Base-by-base conservation (phyloP, 2,329 filamentous ascomycete genomes). In the Arthrobotrys entomopaga region DNA sequence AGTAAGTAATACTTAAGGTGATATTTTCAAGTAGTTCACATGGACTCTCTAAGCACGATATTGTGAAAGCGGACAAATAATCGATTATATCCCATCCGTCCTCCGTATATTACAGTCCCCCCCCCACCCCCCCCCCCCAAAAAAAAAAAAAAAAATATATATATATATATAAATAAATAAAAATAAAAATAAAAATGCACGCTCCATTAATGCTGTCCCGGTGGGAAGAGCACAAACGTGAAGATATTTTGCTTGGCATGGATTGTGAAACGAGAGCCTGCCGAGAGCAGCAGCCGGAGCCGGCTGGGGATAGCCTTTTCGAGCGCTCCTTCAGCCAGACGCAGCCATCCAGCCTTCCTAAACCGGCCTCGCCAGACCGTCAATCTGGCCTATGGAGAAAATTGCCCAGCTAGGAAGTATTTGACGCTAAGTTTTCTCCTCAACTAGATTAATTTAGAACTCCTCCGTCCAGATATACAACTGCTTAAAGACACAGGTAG, bases 401-500 rank as follows among this genome's bases (percentile, higher is more conserved):
- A 65, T 73, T 73, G 42, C 69, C 69, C 13, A 60, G 34, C 61
- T 66, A 29, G 69, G 60, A 73, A 66, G 60, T 56, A 65, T 66
- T 66, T 60, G 48, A 59, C 59, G 49, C 50, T 38, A 20, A 10
- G 29, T 46, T 46, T 46, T 46, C 15, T 46, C 16, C 13, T n/a
- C 2, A 7, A 16, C 42, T 16, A 8, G 16, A 10, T n/a, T 46
- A 15, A 19, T 19, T 46, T 15, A 1, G 42, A n/a, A n/a, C 2
- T 46, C 1, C 13, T 46, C 16, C 49, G 46, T 34, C n/a, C n/a
- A n/a, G n/a, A n/a, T n/a, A n/a, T n/a, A n/a, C n/a, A n/a, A n/a
- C n/a, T n/a, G n/a, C n/a, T n/a, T n/a, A n/a, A n/a, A n/a, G n/a
- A n/a, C n/a, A n/a, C n/a, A n/a, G n/a, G n/a, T n/a, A n/a, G n/a